Base-by-base conservation (phyloP, 495 filamentous ascomycete genomes). In the Lindgomyces ingoldianus region DNA sequence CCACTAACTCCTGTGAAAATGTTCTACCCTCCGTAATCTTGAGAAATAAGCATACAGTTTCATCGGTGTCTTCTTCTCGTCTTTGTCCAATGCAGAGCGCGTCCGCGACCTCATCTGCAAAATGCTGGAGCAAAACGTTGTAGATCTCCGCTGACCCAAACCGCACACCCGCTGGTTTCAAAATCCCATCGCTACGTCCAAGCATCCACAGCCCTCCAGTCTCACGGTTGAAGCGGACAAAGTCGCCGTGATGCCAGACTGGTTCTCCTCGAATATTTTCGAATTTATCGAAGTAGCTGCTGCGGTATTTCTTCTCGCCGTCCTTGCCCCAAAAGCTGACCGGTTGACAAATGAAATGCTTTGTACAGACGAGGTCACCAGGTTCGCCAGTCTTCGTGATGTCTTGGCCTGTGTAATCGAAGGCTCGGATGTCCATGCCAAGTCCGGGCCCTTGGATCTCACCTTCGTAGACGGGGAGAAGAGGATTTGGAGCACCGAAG, bases 181-280 rank as follows among this genome's bases (percentile, higher is more conserved):
- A 76, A 2, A 92, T 85, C 16, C 89, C 90, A 70, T 93, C 90
- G 30, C 84, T 85, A 18, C 90, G 83, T 3, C 90, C 90, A 0
- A 96, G 80, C 91, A 97, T 94, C 44, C 87, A 75, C 56, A 96
- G 73, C 0, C 91, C 92, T 11, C 90, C 87, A 0, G 90, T 93
- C 18, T 80, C 64, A 0, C 85, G 83, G 68, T 90, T 86, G 67
- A 96, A 80, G 24, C 88, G 84, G 14, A 96, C 83, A 70, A 96
- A 97, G 73, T 98, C 94, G 2, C 94, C 94, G 72, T 98, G 94
- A 74, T 96, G 91, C 94, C 93, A 98, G 24, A 96, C 77, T 16
- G 53, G 50, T 9, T 57, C 39, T 0, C 45, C 50, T 3, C 18
- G 24, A 1, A 41, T 22, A 55, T 77, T 76, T 1, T 79, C 80